Base-by-base conservation (phyloP, 2,329 filamentous ascomycete genomes). In the Botrytis byssoidea region DNA sequence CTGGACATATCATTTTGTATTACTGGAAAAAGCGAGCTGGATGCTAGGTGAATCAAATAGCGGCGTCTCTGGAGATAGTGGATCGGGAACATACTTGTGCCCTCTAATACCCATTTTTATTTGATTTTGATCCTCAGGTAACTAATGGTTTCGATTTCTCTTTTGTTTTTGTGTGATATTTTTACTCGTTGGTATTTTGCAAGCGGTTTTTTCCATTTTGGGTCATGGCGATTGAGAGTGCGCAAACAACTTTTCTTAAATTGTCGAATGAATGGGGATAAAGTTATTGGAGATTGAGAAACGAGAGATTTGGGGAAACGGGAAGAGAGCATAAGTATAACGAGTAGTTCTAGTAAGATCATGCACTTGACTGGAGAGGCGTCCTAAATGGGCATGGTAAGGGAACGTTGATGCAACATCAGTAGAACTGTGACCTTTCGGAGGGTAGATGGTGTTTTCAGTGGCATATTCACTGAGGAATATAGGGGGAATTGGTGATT, bases 91-190 rank as follows among this genome's bases (percentile, higher is more conserved):
- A 29, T 55, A 35, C 46, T 67, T 40, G 14, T 29, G 7, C 5
- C 25, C 55, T 67, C 32, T 29, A 67, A 67, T 67, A 55, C 65
- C 65, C 65, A 20, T 25, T 20, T 51, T 55, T 40, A 25, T 67
- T 55, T 40, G 46, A 18, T 14, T 40, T 40, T 29, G 16, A 16
- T 9, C 46, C 6, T 55, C 29, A 14, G 32, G 25, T 29, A 29
- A 37, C 6, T 55, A 29, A 55, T 29, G 25, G 46, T 55, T 55
- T 46, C 18, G 18, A 4, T 55, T 55, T 48, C 18, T 48, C 35
- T 20, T 37, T 29, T 5, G 5, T 48, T 55, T 29, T 55, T 8
- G 16, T 29, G 20, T 32, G 25, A 5, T 3, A 42, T 22, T 42
- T 57, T 55, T 40, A 5, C 35, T 32, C 35, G 25, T 40, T 55